These are phyloP conservation scores for Vaccinium myrtillus DNA, from an alignment of 148 eudicot genomes.

Conservation along the genomic window DNA sequence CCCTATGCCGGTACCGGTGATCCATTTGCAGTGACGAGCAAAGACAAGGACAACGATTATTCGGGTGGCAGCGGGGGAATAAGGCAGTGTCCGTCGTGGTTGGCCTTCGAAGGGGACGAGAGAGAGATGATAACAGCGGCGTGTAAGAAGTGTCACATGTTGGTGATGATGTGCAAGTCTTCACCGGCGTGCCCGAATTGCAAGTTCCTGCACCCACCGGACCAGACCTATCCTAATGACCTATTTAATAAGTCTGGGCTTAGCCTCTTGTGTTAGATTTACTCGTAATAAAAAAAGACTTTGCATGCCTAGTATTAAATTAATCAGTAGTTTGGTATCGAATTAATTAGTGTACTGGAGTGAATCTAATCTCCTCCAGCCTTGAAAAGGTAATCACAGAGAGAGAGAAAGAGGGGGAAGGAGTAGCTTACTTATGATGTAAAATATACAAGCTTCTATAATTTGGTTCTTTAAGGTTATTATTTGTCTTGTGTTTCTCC, in stretches of 20 bases:
- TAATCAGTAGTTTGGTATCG: neutral
- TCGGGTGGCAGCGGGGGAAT: neutral
- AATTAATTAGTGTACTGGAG: neutral
- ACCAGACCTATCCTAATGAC: conserved; percentile 39
- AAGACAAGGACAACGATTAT: conserved; percentile 10
- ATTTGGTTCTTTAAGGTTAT: neutral
- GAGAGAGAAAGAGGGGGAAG: neutral
- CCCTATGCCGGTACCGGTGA: conserved; percentile 1
- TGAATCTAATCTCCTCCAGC: neutral
- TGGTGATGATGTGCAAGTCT: conserved; percentile 83
- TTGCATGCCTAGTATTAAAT: neutral
- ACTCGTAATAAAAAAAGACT: neutral
- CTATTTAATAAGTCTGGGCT: conserved; percentile 37
- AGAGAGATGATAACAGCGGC: conserved; percentile 77
- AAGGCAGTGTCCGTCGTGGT: conserved; percentile 29
- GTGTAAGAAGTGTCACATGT: conserved; percentile 84
- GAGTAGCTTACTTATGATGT: neutral
- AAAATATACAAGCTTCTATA: neutral
- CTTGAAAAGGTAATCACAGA: neutral
- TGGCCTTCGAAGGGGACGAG: conserved; percentile 33
- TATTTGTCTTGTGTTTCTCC: neutral
- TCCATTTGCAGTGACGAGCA: conserved; percentile 7
- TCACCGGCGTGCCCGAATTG: conserved; percentile 91
- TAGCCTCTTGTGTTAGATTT: conserved; percentile 52
- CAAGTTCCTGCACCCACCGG: conserved; percentile 78